These are phyloP conservation scores for Polygonum maritimum DNA, from an alignment of 148 eudicot genomes.

Conservation along the genomic window DNA sequence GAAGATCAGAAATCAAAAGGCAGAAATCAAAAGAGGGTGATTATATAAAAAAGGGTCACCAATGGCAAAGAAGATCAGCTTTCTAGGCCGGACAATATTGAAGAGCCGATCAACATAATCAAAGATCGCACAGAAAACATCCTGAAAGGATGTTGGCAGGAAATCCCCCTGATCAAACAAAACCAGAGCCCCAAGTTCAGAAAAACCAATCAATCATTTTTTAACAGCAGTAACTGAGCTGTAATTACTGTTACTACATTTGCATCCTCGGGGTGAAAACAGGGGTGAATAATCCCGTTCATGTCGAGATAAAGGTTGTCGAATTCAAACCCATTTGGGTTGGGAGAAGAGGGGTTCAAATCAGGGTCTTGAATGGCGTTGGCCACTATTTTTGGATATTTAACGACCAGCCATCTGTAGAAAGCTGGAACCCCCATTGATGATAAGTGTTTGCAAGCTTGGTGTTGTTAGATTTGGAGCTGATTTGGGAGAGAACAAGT, in stretches of 20 bases:
- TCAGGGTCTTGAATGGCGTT: conserved; percentile 5
- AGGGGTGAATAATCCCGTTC: conserved; percentile 37
- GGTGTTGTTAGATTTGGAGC: neutral
- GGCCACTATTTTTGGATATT: conserved; percentile 19
- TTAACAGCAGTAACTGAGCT: neutral
- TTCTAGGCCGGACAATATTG: conserved; percentile 26
- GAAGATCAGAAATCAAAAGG: neutral
- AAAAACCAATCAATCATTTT: neutral
- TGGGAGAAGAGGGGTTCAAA: conserved; percentile 11
- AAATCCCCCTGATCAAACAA: conserved; percentile 4
- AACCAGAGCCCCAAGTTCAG: neutral
- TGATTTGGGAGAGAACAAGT: neutral
- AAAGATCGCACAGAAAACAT: conserved; percentile 20
- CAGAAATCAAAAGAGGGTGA: neutral
- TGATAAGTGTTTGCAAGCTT: neutral
- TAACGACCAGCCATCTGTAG: conserved; percentile 18
- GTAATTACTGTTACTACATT: neutral
- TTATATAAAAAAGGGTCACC: conserved; percentile 11
- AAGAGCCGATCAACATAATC: conserved; percentile 31
- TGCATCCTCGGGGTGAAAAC: conserved; percentile 30
- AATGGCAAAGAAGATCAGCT: conserved; percentile 32
- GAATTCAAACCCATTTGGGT: conserved; percentile 28
- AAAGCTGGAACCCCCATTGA: conserved; percentile 26
- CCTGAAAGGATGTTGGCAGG: conserved; percentile 18
- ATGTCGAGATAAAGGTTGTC: conserved; percentile 34